Evolutionary conservation across 2,329 filamentous ascomycete species (phyloP).

Genomic region (Verruconis gallopava): DNA sequence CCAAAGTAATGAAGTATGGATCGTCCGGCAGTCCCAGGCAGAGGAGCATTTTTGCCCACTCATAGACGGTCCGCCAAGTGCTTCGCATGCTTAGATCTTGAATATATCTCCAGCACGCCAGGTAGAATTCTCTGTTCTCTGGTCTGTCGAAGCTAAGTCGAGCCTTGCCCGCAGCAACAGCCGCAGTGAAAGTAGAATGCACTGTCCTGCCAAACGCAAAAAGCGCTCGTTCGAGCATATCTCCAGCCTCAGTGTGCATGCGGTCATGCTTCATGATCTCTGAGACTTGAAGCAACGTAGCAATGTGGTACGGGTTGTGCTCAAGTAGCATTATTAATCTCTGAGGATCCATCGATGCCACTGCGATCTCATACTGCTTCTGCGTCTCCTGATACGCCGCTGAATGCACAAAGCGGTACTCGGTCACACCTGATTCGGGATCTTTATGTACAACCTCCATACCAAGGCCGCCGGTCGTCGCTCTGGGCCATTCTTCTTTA

Average conservation of each 20-base stretch:
- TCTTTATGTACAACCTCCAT: conserved; percentile 52
- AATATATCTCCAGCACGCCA: conserved; percentile 81
- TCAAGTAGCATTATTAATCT: conserved; percentile 64
- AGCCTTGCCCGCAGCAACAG: conserved; percentile 64
- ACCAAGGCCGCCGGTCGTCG: conserved; percentile 64
- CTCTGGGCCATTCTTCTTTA: conserved; percentile 75
- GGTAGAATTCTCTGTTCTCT: conserved; percentile 87
- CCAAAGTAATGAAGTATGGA: conserved; percentile 68
- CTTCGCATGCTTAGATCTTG: conserved; percentile 74
- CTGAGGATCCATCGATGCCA: conserved; percentile 76
- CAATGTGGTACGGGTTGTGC: conserved; percentile 77
- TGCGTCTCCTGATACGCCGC: conserved; percentile 62
- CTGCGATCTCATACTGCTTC: conserved; percentile 59
- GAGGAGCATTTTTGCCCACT: conserved; percentile 82
- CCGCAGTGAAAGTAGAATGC: conserved; percentile 66
- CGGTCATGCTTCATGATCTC: conserved; percentile 85
- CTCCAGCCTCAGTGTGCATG: conserved; percentile 72
- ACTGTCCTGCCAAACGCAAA: conserved; percentile 88
- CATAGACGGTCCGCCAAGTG: conserved; percentile 85
- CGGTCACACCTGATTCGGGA: conserved; percentile 42
- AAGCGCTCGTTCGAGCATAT: conserved; percentile 79
- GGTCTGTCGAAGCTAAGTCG: conserved; percentile 67
- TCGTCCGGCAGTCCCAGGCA: conserved; percentile 60
- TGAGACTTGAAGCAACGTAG: conserved; percentile 83
- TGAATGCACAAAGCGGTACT: conserved; percentile 72